These are phyloP conservation scores for Ogataea pini DNA, from an alignment of 805 yeast species.

Conservation along the genomic window DNA sequence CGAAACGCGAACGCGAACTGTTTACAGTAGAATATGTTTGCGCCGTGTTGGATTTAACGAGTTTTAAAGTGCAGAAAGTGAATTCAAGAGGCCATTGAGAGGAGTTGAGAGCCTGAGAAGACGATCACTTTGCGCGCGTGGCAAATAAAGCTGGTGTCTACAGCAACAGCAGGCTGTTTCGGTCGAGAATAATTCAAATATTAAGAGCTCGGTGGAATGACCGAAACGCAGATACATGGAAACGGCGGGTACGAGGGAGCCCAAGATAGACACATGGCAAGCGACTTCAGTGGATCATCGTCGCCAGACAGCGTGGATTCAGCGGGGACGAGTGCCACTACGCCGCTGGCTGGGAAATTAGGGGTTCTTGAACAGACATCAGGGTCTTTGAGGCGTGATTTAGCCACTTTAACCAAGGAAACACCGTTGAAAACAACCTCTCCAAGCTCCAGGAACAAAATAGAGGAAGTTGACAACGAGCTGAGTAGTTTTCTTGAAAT, in stretches of 20 bases:
- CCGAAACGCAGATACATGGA: conserved; percentile 3
- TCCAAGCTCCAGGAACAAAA: conserved; percentile 13
- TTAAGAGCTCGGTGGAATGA: not conserved
- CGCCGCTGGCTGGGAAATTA: conserved; percentile 10
- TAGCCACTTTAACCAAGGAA: conserved; percentile 2
- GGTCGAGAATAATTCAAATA: not conserved
- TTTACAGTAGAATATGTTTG: conserved; percentile 6
- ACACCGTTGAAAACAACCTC: conserved; percentile 7
- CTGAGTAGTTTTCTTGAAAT: conserved; percentile 12
- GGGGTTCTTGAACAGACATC: not conserved
- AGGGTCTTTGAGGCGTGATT: not conserved
- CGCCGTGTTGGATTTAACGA: not conserved
- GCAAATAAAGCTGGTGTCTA: not conserved
- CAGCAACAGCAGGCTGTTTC: not conserved
- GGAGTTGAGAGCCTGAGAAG: not conserved
- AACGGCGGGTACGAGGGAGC: conserved; percentile 1
- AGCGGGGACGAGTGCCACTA: conserved; percentile 12
- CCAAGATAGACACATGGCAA: not conserved
- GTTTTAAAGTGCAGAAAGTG: not conserved
- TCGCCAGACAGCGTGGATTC: conserved; percentile 1
- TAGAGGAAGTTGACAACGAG: conserved; percentile 25
- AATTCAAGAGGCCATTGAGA: not conserved
- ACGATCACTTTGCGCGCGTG: not conserved
- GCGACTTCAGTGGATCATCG: conserved; percentile 1
- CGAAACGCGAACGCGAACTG: conserved; percentile 9